phyloP scores from a whole-genome alignment of 2,329 filamentous ascomycete genomes.

The Fusarium scirpi region DNA sequence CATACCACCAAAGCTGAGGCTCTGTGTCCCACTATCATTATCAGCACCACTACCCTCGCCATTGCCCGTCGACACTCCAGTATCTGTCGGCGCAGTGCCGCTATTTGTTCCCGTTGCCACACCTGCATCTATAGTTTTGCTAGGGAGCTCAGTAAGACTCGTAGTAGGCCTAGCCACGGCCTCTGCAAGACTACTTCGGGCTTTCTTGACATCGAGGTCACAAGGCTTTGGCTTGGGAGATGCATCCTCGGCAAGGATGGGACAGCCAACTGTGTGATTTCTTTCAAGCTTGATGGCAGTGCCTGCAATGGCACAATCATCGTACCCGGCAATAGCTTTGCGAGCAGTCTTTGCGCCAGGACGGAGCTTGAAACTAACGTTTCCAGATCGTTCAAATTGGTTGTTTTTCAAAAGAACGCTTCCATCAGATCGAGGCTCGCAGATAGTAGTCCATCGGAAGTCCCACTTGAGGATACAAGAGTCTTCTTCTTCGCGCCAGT shows the following conservation, averaged over 20 bases:
- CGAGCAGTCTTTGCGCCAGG: conserved; percentile 12
- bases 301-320: conserved; percentile 17
- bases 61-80: conserved; percentile 66
- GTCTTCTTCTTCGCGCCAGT: conserved; percentile 24
- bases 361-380: conserved; percentile 17
- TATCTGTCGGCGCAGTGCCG: background rate
- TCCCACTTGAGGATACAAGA: conserved; percentile 24
- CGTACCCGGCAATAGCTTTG: conserved; percentile 18
- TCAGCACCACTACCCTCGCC: conserved; percentile 33
- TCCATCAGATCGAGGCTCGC: conserved; percentile 16
- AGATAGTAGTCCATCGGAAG: conserved; percentile 21
- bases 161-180: conserved; percentile 30
- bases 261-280: conserved; percentile 27
- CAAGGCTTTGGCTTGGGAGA: conserved; percentile 28
- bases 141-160: conserved; percentile 12
- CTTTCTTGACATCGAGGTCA: conserved; percentile 18
- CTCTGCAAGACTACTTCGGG: conserved; percentile 17
- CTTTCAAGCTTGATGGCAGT: conserved; percentile 21
- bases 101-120: conserved; percentile 48
- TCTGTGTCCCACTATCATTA: background rate
- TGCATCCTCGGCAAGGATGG: conserved; percentile 10
- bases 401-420: conserved; percentile 25
- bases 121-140: conserved; percentile 5
- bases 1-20: background rate
- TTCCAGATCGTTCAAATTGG: conserved; percentile 11